These are phyloP conservation scores for Phanerochaete sordida DNA, from an alignment of 768 basidiomycete species.

Conservation along the genomic window DNA sequence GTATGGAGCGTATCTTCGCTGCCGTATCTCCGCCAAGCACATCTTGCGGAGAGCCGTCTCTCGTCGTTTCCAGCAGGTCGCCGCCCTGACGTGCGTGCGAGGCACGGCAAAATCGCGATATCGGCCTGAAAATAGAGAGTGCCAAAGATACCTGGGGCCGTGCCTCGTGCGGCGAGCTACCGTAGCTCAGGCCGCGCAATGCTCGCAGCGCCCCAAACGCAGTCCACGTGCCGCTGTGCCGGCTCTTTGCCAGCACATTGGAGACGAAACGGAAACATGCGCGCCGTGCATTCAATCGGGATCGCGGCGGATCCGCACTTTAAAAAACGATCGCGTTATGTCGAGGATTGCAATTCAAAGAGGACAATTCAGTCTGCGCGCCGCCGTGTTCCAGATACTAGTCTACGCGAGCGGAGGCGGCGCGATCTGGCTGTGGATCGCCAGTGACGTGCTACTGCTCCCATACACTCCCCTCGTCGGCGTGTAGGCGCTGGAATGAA, in stretches of 20 bases:
- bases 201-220: neutral
- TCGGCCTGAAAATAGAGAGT: neutral
- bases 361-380: neutral
- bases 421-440: neutral
- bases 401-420: neutral
- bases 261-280: neutral
- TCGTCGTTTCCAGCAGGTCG: neutral
- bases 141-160: neutral
- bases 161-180: neutral
- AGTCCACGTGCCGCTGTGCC: neutral
- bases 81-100: neutral
- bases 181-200: neutral
- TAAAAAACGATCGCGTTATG: neutral
- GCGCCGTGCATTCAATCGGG: neutral
- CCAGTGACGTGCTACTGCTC: conserved; percentile 18
- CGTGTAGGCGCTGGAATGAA: conserved; percentile 45
- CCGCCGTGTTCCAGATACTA: neutral
- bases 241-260: neutral
- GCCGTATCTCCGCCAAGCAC: neutral
- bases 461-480: conserved; percentile 58
- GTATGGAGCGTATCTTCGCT: neutral
- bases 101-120: neutral
- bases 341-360: neutral
- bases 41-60: neutral
- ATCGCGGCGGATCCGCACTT: neutral